Conservation (phyloP, 164 flowering plant genomes). For the Nymphaea thermarum region DNA sequence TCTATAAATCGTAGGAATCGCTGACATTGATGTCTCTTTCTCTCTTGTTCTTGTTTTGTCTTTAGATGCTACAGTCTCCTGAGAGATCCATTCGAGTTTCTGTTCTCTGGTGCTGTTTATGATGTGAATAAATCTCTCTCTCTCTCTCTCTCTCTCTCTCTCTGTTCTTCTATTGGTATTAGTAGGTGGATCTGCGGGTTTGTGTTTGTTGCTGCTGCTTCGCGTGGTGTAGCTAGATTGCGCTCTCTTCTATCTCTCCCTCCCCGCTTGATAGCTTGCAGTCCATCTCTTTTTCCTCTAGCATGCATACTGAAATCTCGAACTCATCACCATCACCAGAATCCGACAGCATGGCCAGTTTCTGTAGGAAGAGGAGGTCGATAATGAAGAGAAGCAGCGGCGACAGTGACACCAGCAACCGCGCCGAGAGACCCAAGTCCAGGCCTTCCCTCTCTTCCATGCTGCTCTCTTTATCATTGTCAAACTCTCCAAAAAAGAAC, state of each 20-base stretch:
- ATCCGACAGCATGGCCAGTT: background rate
- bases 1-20: background rate
- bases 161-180: background rate
- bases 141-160: background rate
- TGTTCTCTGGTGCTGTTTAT: background rate
- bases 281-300: background rate
- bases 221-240: background rate
- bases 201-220: background rate
- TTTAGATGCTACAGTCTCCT: background rate
- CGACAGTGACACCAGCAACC: background rate
- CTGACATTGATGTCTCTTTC: background rate
- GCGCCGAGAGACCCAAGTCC: background rate
- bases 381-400: background rate
- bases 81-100: background rate
- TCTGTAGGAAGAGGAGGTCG: background rate
- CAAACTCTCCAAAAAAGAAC: background rate
- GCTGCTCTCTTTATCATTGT: background rate
- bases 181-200: background rate
- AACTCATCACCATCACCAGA: background rate
- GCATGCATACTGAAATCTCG: background rate
- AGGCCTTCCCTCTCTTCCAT: constrained; percentile 1
- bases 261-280: background rate
- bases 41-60: background rate
- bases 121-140: background rate
- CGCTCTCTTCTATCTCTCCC: background rate